Percentiles rank a stretch among this genome's conserved stretches.
Conservation (phyloP, 257 asterid species). For the Nicotiana knightiana region DNA sequence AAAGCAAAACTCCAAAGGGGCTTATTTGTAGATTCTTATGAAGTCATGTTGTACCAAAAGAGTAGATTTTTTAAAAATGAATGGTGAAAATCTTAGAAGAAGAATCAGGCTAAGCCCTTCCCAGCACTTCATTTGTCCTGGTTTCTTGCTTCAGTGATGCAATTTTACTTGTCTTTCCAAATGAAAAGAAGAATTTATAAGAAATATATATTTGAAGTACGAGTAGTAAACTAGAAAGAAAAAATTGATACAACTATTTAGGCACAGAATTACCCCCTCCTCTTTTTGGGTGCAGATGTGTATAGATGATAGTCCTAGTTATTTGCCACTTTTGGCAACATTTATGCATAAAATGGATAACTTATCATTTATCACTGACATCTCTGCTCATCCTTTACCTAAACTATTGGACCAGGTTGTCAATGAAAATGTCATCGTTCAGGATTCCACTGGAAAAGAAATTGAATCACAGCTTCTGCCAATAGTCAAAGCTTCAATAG, state of each 20-base stretch:
- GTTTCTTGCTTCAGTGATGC: too few relatives aligned
- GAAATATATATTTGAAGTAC: too few relatives aligned
- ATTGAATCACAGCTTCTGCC: conserved; percentile 70
- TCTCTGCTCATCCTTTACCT: background rate
- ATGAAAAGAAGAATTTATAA: too few relatives aligned
- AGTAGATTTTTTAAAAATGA: background rate
- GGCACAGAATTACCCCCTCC: background rate
- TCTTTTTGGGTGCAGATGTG: background rate
- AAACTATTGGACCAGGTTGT: conserved; percentile 48
- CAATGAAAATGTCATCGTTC: conserved; percentile 48
- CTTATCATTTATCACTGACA: background rate
- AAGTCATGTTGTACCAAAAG: background rate
- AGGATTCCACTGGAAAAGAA: conserved; percentile 67
- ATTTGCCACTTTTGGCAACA: background rate
- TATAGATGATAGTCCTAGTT: background rate
- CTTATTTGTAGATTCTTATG: background rate
- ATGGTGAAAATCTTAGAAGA: too few relatives aligned
- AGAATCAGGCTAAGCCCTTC: too few relatives aligned
- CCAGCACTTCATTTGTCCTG: too few relatives aligned
- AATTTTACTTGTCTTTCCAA: too few relatives aligned
- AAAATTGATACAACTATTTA: too few relatives aligned
- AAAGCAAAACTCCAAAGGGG: background rate
- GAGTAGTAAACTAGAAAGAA: too few relatives aligned
- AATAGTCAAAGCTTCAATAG: conserved; percentile 49
- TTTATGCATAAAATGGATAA: background rate